A percentile compares a stretch with the other conserved stretches of the same genome.
These are phyloP conservation scores for Fusarium staphyleae DNA, from an alignment of 2,329 filamentous ascomycete species.

Conservation along the genomic window DNA sequence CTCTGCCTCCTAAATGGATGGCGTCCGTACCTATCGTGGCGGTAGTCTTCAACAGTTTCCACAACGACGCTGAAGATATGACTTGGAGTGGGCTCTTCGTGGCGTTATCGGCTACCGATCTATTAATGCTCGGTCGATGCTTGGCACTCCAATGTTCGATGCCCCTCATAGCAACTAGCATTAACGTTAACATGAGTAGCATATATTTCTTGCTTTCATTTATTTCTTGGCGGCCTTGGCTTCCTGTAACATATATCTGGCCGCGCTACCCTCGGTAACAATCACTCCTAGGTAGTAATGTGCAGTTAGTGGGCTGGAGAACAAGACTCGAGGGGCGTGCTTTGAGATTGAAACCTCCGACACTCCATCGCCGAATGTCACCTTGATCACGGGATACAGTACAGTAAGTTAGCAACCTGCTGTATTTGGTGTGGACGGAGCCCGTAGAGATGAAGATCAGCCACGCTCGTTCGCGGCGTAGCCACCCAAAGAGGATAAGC, in stretches of 20 bases:
- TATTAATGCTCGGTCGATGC: constrained; percentile 19
- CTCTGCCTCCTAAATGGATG: background rate
- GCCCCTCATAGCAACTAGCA: background rate
- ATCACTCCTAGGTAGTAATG: background rate
- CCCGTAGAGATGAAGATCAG: constrained; percentile 37
- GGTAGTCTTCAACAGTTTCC: background rate
- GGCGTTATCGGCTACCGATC: constrained; percentile 19
- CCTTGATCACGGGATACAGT: constrained; percentile 3
- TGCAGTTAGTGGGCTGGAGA: background rate
- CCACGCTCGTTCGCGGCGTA: constrained; percentile 19
- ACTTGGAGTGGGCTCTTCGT: constrained; percentile 11
- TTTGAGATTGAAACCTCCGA: constrained; percentile 7
- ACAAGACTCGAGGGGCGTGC: constrained; percentile 6
- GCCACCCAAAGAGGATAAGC: constrained; percentile 26
- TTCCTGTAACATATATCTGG: constrained; percentile 21
- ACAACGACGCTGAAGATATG: background rate
- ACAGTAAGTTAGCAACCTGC: constrained; percentile 24
- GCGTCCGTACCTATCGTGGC: background rate
- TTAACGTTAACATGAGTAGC: background rate
- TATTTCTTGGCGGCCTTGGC: constrained; percentile 12
- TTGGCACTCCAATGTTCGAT: constrained; percentile 9
- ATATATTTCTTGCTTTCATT: constrained; percentile 22
- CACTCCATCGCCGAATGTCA: constrained; percentile 10
- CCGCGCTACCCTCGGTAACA: constrained; percentile 6
- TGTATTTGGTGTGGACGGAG: constrained; percentile 18